phyloP scores from a whole-genome alignment of 2,329 filamentous ascomycete genomes.

The Monilinia polystroma region DNA sequence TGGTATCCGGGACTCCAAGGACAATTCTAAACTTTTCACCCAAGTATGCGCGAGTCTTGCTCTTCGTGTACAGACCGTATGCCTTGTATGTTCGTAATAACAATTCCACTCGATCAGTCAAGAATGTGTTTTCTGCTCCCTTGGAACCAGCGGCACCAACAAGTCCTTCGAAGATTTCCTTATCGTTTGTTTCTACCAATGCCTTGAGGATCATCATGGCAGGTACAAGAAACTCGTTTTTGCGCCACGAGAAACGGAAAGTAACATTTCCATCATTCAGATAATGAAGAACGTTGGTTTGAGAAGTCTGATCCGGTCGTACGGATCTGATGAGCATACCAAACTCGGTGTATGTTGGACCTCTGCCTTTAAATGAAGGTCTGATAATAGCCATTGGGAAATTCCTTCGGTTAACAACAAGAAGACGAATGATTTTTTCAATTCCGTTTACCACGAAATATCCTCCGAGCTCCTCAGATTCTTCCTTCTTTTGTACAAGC shows the following conservation, averaged over 20 bases:
- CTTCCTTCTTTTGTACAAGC: slow-evolving; percentile 85
- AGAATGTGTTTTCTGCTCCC: slow-evolving; percentile 82
- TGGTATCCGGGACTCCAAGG: slow-evolving; percentile 76
- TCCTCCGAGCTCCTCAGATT: slow-evolving; percentile 91
- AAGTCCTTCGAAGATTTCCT: slow-evolving; percentile 92
- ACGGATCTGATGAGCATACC: slow-evolving; percentile 91
- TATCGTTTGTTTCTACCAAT: slow-evolving; percentile 90
- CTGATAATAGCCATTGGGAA: slow-evolving; percentile 93
- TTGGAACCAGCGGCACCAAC: slow-evolving; percentile 76
- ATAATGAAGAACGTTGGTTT: slow-evolving; percentile 96
- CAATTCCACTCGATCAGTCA: slow-evolving; percentile 91
- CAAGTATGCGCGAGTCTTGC: slow-evolving; percentile 80
- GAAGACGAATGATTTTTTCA: slow-evolving; percentile 91
- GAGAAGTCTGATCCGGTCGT: slow-evolving; percentile 94
- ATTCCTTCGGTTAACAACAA: slow-evolving; percentile 87
- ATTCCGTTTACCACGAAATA: slow-evolving; percentile 98
- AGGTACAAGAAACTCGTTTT: slow-evolving; percentile 94
- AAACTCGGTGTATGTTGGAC: slow-evolving; percentile 80
- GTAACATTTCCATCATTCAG: slow-evolving; percentile 94
- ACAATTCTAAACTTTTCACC: slow-evolving; percentile 90
- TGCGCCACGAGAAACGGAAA: slow-evolving; percentile 96
- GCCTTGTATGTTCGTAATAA: slow-evolving; percentile 90
- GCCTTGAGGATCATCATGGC: slow-evolving; percentile 97
- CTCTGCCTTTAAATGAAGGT: slow-evolving; percentile 84
- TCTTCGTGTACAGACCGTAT: slow-evolving; percentile 79